These are phyloP conservation scores for Acanthamoeba culbertsoni DNA, from an alignment of 208 protist species.

Conservation along the genomic window DNA sequence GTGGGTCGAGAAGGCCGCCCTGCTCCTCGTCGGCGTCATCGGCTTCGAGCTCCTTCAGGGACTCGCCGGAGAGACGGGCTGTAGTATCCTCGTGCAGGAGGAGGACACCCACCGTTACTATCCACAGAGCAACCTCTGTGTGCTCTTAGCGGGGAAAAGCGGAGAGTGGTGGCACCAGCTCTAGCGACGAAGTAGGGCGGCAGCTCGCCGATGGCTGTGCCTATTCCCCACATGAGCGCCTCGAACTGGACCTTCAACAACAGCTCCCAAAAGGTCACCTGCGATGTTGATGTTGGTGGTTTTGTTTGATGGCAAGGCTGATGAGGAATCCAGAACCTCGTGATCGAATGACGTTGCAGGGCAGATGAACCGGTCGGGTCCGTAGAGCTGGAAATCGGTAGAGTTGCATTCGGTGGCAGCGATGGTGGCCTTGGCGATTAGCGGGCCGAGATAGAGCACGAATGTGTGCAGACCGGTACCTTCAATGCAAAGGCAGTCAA, in stretches of 20 bases:
- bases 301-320: slow-evolving; percentile 9
- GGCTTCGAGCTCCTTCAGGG: neutral
- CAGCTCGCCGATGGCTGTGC: slow-evolving; percentile 96
- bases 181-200: slow-evolving; percentile 95
- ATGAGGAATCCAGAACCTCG: no score
- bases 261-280: slow-evolving; percentile 80
- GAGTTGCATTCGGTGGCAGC: slow-evolving; percentile 88
- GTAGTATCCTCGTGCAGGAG: neutral
- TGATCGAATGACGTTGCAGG: neutral
- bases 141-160: no score
- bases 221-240: slow-evolving; percentile 92
- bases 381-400: slow-evolving; percentile 80
- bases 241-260: slow-evolving; percentile 81
- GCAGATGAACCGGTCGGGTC: neutral
- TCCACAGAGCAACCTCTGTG: neutral
- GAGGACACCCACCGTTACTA: neutral
- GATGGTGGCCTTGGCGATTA: slow-evolving; percentile 91
- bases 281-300: neutral
- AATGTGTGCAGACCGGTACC: slow-evolving; percentile 95
- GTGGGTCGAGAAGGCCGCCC: neutral
- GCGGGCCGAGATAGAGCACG: slow-evolving; percentile 93
- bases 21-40: neutral
- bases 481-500: slow-evolving; percentile 59
- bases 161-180: slow-evolving; percentile 75
- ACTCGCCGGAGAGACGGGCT: neutral